Conservation (phyloP, 2,329 filamentous ascomycete species). For the Phyllosticta citrichinensis region DNA sequence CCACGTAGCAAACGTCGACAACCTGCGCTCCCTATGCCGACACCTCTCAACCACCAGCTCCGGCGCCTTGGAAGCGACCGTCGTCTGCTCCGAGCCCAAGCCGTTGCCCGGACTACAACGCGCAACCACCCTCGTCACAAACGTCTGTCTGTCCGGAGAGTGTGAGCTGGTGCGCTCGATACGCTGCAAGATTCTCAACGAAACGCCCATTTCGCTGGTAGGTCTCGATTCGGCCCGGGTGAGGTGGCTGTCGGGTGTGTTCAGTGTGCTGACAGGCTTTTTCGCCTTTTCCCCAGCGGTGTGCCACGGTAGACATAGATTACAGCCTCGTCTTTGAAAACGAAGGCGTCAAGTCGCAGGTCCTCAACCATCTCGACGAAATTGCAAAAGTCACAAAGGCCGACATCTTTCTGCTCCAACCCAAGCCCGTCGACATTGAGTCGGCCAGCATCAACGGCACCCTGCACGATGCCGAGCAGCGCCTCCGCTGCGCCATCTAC, state of each 20-base stretch:
- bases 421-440: slow-evolving; percentile 72
- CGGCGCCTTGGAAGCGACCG: slow-evolving; percentile 66
- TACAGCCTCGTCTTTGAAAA: slow-evolving; percentile 78
- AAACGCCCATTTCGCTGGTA: slow-evolving; percentile 85
- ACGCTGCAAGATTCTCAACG: slow-evolving; percentile 79
- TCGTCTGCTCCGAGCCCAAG: slow-evolving; percentile 72
- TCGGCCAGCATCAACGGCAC: slow-evolving; percentile 66
- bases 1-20: slow-evolving; percentile 75
- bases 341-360: slow-evolving; percentile 60
- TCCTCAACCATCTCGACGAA: slow-evolving; percentile 76
- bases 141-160: slow-evolving; percentile 82
- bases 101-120: slow-evolving; percentile 42
- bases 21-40: slow-evolving; percentile 68
- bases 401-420: slow-evolving; percentile 90
- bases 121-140: slow-evolving; percentile 52
- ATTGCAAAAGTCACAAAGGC: slow-evolving; percentile 84
- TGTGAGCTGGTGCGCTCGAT: slow-evolving; percentile 83
- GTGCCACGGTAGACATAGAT: slow-evolving; percentile 87
- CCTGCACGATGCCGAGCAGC: slow-evolving; percentile 76
- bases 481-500: slow-evolving; percentile 87
- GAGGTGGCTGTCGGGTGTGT: background rate
- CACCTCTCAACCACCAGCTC: slow-evolving; percentile 60
- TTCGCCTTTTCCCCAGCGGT: slow-evolving; percentile 50
- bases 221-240: slow-evolving; percentile 4
- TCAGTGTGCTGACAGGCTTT: slow-evolving; percentile 18